phyloP scores from a whole-genome alignment of 2,329 filamentous ascomycete genomes.

The Aspergillus sp. region DNA sequence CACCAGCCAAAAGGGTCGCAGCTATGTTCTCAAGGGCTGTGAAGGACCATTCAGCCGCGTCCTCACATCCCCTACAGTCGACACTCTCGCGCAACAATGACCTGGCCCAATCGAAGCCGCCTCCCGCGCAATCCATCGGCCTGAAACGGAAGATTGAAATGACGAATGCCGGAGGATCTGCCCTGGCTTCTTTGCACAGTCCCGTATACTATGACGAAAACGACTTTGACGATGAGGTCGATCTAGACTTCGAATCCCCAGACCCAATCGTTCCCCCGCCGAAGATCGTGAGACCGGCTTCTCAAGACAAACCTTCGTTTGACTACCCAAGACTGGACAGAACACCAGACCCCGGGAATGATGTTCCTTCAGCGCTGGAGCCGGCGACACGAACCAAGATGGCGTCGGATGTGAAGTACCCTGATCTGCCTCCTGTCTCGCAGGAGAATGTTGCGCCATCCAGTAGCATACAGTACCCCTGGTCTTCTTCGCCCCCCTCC shows the following conservation, averaged over 20 bases:
- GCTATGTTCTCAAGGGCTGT: constrained; percentile 44
- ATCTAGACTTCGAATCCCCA: constrained; percentile 57
- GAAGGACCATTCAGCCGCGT: constrained; percentile 34
- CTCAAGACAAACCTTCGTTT: constrained; percentile 6
- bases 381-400: constrained; percentile 1
- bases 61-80: constrained; percentile 33
- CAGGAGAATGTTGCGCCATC: constrained; percentile 32
- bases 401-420: constrained; percentile 32
- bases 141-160: constrained; percentile 42
- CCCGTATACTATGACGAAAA: constrained; percentile 69
- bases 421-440: constrained; percentile 32
- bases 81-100: constrained; percentile 28
- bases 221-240: constrained; percentile 82
- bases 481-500: constrained; percentile 62
- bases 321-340: not conserved
- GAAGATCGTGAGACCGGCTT: constrained; percentile 11
- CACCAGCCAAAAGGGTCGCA: constrained; percentile 12
- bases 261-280: constrained; percentile 27
- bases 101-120: constrained; percentile 16
- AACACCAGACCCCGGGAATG: not conserved
- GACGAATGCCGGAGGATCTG: constrained; percentile 26
- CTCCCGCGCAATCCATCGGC: constrained; percentile 27
- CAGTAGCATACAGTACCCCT: constrained; percentile 63
- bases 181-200: constrained; percentile 44
- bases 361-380: constrained; percentile 7